phyloP scores from a whole-genome alignment of 148 eudicot genomes.

The Amaranthus cruentus region DNA sequence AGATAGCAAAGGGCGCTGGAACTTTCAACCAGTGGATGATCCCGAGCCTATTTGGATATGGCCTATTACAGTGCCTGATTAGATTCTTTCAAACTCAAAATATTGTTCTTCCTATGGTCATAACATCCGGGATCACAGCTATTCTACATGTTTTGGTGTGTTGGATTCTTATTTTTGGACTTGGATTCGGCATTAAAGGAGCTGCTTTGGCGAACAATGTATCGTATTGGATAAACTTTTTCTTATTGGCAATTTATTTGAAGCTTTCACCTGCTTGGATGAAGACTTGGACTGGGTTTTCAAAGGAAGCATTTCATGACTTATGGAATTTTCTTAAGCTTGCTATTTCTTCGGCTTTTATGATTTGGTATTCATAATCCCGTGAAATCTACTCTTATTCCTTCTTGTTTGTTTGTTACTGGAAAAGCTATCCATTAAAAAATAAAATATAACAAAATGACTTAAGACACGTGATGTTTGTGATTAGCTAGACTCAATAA shows the following conservation, averaged over 20 bases:
- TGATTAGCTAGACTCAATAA: too few relatives aligned
- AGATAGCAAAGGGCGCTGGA: conserved; percentile 31
- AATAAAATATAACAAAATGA: too few relatives aligned
- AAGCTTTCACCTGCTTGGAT: conserved; percentile 26
- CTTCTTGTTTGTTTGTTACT: too few relatives aligned
- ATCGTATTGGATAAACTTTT: conserved; percentile 16
- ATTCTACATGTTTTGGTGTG: conserved; percentile 26
- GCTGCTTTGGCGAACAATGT: conserved; percentile 35
- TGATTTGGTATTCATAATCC: conserved; percentile 22
- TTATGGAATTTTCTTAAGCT: conserved; percentile 23
- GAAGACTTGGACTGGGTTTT: conserved; percentile 21
- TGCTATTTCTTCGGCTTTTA: conserved; percentile 25
- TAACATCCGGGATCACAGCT: conserved; percentile 25
- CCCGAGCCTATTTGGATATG: conserved; percentile 33
- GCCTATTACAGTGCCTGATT: conserved; percentile 33
- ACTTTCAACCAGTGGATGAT: conserved; percentile 39
- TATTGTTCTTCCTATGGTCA: conserved; percentile 30
- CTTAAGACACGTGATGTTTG: too few relatives aligned
- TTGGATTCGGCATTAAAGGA: conserved; percentile 33
- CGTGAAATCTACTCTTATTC: neutral
- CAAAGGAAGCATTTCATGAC: conserved; percentile 20
- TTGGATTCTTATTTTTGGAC: conserved; percentile 31
- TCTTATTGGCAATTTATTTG: conserved; percentile 14
- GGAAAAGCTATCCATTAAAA: too few relatives aligned
- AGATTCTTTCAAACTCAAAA: conserved; percentile 35